Base-by-base conservation (phyloP, 2,329 filamentous ascomycete genomes). In the Diplodia mutila region DNA sequence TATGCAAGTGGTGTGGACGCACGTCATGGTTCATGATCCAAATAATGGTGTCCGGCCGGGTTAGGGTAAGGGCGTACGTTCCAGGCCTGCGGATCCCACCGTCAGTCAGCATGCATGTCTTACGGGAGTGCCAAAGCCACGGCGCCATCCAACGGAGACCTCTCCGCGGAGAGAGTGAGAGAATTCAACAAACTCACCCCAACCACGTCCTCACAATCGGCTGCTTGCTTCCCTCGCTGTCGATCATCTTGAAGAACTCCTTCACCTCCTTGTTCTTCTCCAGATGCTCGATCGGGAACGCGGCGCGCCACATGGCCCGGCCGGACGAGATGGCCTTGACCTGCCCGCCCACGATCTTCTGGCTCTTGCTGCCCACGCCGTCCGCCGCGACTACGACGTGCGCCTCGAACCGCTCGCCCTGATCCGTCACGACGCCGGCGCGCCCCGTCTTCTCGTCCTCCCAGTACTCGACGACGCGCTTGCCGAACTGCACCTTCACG, bases 1-100 rank as follows among this genome's bases (percentile, higher is more conserved):
- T 1, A 12, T 21, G 51, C 16, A 16, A 21, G 21, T 4, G 21
- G 21, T 4, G 21, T 23, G 42, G 23, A 66, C 75, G 70, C 70
- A 78, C 80, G 69, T 82, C 80, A 73, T 83, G 81, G 72, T 83
- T 84, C 76, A 84, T 80, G 73, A 83, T 83, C 81, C 81, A 83
- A 25, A 83, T 81, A 79, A 83, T 82, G 37, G 80, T 79, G 71
- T 84, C 81, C 16, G 80, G 78, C 8, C 81, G 77, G 9, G 79
- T 81, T 37, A 83, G 70, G 1, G 81, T 83, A 64, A 83, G 73
- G 21, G 80, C 81, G 66, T 83, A 83, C 2, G 81, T 82, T 27
- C 74, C 76, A 2, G 78, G 78, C 23, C 59, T 63, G 42, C 42
- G 42, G 42, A 27, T 23, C 42, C 1, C 23, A 7, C 4, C 18